A percentile compares a stretch with the other conserved stretches of the same genome.
Evolutionary conservation across 2,329 filamentous ascomycete genomes (phyloP).

Genomic region (Lecanicillium sp.): DNA sequence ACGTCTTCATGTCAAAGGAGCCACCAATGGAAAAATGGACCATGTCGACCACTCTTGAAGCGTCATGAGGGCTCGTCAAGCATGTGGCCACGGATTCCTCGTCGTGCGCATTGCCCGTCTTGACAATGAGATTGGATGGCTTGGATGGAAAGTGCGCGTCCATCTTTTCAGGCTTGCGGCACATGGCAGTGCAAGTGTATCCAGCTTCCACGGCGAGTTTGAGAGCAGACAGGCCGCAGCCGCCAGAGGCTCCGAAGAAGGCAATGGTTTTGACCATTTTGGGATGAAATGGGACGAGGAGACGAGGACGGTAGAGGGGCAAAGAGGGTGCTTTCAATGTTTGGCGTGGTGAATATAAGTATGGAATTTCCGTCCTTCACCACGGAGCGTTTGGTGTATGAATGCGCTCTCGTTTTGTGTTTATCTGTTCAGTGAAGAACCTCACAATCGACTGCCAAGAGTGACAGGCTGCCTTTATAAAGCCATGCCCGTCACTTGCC

Average conservation of each 20-base stretch:
- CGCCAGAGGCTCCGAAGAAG: constrained; percentile 35
- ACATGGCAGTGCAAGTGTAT: constrained; percentile 30
- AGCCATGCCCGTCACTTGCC: too few species aligned
- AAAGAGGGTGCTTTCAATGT: too few species aligned
- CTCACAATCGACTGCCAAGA: too few species aligned
- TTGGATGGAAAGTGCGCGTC: constrained; percentile 19
- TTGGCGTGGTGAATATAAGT: too few species aligned
- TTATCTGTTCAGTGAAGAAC: too few species aligned
- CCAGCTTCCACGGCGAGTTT: constrained; percentile 26
- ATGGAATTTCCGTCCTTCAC: too few species aligned
- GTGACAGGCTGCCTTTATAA: too few species aligned
- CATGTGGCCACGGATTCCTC: constrained; percentile 21
- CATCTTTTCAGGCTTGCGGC: constrained; percentile 32
- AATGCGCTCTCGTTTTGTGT: too few species aligned
- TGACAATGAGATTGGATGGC: constrained; percentile 37
- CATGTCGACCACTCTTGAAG: constrained; percentile 24
- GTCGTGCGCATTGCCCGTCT: constrained; percentile 29
- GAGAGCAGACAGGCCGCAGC: constrained; percentile 30
- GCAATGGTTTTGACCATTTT: constrained; percentile 15
- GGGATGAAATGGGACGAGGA: too few species aligned
- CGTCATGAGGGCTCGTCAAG: constrained; percentile 19
- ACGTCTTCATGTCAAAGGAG: constrained; percentile 15
- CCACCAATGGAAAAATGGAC: constrained; percentile 32
- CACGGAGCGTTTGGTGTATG: too few species aligned
- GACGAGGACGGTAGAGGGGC: too few species aligned